These are phyloP conservation scores for Zygoascus ofunaensis DNA, from an alignment of 805 yeast genomes.

Conservation along the genomic window DNA sequence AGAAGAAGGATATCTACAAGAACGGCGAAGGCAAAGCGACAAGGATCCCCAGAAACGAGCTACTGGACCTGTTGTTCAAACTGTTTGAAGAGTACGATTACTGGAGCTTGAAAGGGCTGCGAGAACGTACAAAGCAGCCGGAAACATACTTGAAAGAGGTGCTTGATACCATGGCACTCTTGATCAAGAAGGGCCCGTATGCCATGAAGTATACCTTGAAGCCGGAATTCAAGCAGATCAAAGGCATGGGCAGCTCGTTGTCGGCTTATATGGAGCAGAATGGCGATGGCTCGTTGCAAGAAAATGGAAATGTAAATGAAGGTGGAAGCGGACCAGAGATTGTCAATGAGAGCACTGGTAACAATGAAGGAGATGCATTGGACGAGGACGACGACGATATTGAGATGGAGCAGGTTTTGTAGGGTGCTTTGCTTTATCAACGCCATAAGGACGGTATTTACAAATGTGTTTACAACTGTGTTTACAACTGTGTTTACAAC, in stretches of 20 bases:
- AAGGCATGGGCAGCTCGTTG: conserved; percentile 29
- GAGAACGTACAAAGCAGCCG: conserved; percentile 92
- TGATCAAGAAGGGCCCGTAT: conserved; percentile 92
- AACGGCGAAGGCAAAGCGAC: conserved; percentile 76
- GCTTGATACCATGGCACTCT: conserved; percentile 76
- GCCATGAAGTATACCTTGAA: conserved; percentile 84
- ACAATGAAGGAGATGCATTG: neutral
- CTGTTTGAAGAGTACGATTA: conserved; percentile 91
- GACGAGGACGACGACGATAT: conserved; percentile 13
- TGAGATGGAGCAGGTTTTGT: conserved; percentile 19
- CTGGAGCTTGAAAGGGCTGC: conserved; percentile 91
- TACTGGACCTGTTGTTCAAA: conserved; percentile 78
- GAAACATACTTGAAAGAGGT: conserved; percentile 83
- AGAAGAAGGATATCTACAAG: conserved; percentile 25
- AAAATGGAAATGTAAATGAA: neutral
- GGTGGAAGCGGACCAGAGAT: neutral
- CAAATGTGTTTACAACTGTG: too few relatives aligned
- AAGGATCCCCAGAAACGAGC: conserved; percentile 86
- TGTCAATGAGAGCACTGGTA: neutral
- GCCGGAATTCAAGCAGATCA: conserved; percentile 77
- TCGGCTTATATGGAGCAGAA: conserved; percentile 17
- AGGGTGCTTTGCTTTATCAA: too few relatives aligned
- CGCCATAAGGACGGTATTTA: too few relatives aligned
- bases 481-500: too few relatives aligned
- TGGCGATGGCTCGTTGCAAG: neutral